Conservation (phyloP, 2,329 filamentous ascomycete species). For the Trichoderma asperellum region DNA sequence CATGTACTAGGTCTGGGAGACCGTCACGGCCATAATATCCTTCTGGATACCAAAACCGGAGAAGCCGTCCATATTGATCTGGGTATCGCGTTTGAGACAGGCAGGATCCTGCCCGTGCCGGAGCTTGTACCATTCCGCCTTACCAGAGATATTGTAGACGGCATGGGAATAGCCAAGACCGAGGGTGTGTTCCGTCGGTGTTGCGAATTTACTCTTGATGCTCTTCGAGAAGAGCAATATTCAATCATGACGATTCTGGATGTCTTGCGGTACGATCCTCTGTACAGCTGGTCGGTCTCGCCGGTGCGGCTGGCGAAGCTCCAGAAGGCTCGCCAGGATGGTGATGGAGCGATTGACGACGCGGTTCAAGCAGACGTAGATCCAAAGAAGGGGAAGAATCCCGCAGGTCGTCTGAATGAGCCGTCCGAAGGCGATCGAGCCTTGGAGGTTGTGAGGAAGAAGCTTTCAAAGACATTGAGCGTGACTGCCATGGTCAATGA, state of each 20-base stretch:
- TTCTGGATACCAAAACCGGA: constrained; percentile 85
- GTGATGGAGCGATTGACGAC: constrained; percentile 45
- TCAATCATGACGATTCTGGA: constrained; percentile 99
- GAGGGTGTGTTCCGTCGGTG: constrained; percentile 97
- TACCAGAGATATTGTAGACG: constrained; percentile 92
- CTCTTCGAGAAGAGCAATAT: constrained; percentile 91
- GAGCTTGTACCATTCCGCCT: constrained; percentile 95
- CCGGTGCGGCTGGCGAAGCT: constrained; percentile 66
- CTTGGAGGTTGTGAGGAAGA: constrained; percentile 91
- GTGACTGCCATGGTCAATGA: constrained; percentile 96
- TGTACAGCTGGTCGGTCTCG: constrained; percentile 94
- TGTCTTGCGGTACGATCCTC: constrained; percentile 94
- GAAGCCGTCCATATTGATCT: constrained; percentile 97
- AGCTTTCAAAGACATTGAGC: constrained; percentile 90
- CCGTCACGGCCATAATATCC: constrained; percentile 94
- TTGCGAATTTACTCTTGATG: constrained; percentile 96
- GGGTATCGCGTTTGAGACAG: constrained; percentile 95
- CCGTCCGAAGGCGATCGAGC: constrained; percentile 84
- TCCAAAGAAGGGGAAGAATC: constrained; percentile 45
- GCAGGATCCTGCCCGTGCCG: constrained; percentile 90
- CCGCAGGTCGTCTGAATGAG: constrained; percentile 53
- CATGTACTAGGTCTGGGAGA: constrained; percentile 92
- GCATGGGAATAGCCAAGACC: constrained; percentile 92
- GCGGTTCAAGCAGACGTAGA: constrained; percentile 47
- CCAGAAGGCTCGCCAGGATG: constrained; percentile 62